These are phyloP conservation scores for Cryptosporidium ubiquitum DNA, from an alignment of 169 alveolate species.

Conservation along the genomic window DNA sequence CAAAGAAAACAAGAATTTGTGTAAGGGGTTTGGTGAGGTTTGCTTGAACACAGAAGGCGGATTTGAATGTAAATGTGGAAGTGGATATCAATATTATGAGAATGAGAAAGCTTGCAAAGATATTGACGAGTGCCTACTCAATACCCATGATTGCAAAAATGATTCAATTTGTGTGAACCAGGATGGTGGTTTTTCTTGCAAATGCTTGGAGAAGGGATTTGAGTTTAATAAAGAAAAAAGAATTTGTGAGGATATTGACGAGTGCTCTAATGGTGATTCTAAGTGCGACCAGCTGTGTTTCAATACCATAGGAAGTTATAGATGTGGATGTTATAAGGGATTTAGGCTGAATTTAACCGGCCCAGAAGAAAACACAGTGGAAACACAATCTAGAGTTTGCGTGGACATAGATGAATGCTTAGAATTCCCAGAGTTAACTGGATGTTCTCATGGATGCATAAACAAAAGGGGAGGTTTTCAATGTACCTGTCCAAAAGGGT, in stretches of 20 bases:
- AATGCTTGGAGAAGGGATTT: slow-evolving; percentile 75
- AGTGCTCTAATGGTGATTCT: slow-evolving; percentile 76
- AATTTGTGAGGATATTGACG: slow-evolving; percentile 78
- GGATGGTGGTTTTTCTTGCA: slow-evolving; percentile 76
- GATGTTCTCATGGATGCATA: slow-evolving; percentile 72
- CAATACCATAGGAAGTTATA: slow-evolving; percentile 78
- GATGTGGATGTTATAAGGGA: slow-evolving; percentile 76
- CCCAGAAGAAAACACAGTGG: slow-evolving; percentile 31
- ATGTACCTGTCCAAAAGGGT: slow-evolving; percentile 78
- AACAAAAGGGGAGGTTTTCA: slow-evolving; percentile 70
- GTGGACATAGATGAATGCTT: slow-evolving; percentile 80
- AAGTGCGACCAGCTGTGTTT: slow-evolving; percentile 76
- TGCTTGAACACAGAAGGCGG: slow-evolving; percentile 77
- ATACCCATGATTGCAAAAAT: slow-evolving; percentile 28
- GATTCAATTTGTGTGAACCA: slow-evolving; percentile 69
- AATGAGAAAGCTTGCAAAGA: slow-evolving; percentile 71
- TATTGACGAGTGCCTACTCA: slow-evolving; percentile 74
- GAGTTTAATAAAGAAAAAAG: slow-evolving; percentile 69
- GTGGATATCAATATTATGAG: slow-evolving; percentile 59
- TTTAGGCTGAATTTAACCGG: slow-evolving; percentile 48
- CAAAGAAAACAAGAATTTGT: slow-evolving; percentile 21
- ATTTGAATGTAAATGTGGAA: slow-evolving; percentile 76
- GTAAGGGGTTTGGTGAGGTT: slow-evolving; percentile 69
- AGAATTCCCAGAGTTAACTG: slow-evolving; percentile 67
- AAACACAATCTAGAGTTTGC: slow-evolving; percentile 67